Evolutionary conservation across 2,329 filamentous ascomycete species (phyloP), one percentile per base, ranked within the genome.

Genomic region (Epichloe scottii): DNA sequence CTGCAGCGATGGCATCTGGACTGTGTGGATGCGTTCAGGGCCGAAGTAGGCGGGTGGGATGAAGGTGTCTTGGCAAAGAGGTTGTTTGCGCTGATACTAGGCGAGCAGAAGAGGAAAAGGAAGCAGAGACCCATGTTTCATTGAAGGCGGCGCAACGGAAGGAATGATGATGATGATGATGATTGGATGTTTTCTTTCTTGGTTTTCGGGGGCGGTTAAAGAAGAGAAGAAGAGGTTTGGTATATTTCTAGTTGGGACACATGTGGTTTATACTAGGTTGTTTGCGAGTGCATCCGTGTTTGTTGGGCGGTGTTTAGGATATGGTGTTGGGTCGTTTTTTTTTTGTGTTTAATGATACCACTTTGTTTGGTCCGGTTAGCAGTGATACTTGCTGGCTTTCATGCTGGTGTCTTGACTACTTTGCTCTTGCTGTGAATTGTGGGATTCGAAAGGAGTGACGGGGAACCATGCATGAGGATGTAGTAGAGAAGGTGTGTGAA

Each of bases 1-100:
- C 65, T 82, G 17, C 71, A 79, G 62, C 60, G 67, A 51, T 81
- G 77, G 77, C 78, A 82, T 53, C 62, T 81, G 17, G 77, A 81
- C 53, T 70, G 79, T 50, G 70, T 81, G 23, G 73, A 79, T 52
- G 77, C 72, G 3, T 81, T 81, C 57, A 65, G 63, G 51, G 59
- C 59, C 12, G 67, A 73, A 52, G 68, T 77, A 3, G 71, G 71
- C 17, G 69, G 66, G 10, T 81, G 77, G 76, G 70, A 73, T 21
- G 76, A 74, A 56, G 64, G 57, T 7, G 63, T 62, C 11, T 61
- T 82, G 6, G 72, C 71, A 10, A 78, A 75, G 65, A 63, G 78
- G 43, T 60, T 82, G 21, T 80, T 79, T 60, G 63, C 67, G 4
- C 63, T 81, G 23, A 63, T 81, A 2, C 62, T 78, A 0, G 76